Evolutionary conservation across 2,329 filamentous ascomycete species (phyloP), one percentile per base, ranked within the genome.

Genomic region (Catunica adiposa): DNA sequence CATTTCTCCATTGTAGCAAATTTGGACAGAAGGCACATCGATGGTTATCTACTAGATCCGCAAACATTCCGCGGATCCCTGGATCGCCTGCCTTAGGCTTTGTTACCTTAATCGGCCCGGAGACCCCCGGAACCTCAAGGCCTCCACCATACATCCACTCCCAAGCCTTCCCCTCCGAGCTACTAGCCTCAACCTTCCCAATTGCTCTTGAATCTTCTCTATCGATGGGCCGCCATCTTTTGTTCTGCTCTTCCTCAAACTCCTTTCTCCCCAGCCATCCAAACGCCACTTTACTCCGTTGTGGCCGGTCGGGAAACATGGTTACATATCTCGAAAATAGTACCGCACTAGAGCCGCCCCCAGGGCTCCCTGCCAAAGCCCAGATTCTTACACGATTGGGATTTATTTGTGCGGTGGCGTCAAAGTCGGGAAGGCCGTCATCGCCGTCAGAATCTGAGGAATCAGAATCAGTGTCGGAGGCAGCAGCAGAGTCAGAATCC

Each of bases 131-230:
- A 2, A 78, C 71, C 1, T 69, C 66, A 0, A 69, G 66, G 0
- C 73, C 74, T n/a, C 66, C 66, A 17, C 75, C 76, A 61, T 80
- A 80, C 72, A 80, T 76, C 71, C 74, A 78, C 59, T 79, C 73
- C 71, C 77, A 80, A 47, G 75, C 67, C 38, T 67, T 66, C 0
- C 71, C 77, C 63, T 81, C 78, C 1, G 76, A 48, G 31, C 48
- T 55, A n/a, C 53, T 8, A 6, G 40, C 15, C 6, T 22, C 11
- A 44, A 44, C 25, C 11, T 7, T 44, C 22, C 15, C n/a, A n/a
- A n/a, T n/a, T n/a, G n/a, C n/a, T n/a, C n/a, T n/a, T n/a, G n/a
- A n/a, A n/a, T n/a, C n/a, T n/a, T n/a, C n/a, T n/a, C n/a, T n/a
- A n/a, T n/a, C n/a, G n/a, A n/a, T n/a, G n/a, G n/a, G n/a, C 17